Evolutionary conservation across 208 protist species (phyloP).

Genomic region (Endotrypanum monterogeii): DNA sequence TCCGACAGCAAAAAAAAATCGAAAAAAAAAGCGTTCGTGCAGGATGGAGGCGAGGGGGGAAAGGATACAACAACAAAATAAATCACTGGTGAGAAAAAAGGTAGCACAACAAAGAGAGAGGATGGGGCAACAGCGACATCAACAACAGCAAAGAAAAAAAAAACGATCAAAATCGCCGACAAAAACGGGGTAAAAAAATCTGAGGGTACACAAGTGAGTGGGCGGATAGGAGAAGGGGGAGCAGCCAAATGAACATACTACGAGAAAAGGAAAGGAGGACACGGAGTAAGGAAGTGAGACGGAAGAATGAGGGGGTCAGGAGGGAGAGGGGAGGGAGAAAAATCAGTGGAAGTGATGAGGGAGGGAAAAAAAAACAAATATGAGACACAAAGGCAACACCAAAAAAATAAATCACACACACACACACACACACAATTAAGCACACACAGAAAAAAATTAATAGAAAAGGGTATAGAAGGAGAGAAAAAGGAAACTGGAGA

Average conservation of each 20-base stretch:
- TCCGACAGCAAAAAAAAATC: neutral
- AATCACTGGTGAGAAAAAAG: neutral
- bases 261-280: neutral
- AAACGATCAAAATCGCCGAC: neutral
- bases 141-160: neutral
- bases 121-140: neutral
- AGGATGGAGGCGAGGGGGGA: neutral
- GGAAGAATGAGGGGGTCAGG: neutral
- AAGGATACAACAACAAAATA: neutral
- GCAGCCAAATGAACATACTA: neutral
- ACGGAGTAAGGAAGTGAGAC: neutral
- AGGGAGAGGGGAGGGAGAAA: no score
- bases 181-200: neutral
- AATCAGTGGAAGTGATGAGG: no score
- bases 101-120: no score
- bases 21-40: neutral
- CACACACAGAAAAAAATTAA: neutral
- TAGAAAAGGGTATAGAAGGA: neutral
- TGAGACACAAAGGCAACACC: neutral
- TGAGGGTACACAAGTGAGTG: no score
- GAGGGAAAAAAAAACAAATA: neutral
- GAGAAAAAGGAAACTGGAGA: neutral
- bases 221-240: neutral
- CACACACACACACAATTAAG: neutral
- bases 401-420: neutral